Evolutionary conservation across 257 asterid genomes (phyloP), one percentile per base, ranked within the genome.

Genomic region (Nicotiana otophora): DNA sequence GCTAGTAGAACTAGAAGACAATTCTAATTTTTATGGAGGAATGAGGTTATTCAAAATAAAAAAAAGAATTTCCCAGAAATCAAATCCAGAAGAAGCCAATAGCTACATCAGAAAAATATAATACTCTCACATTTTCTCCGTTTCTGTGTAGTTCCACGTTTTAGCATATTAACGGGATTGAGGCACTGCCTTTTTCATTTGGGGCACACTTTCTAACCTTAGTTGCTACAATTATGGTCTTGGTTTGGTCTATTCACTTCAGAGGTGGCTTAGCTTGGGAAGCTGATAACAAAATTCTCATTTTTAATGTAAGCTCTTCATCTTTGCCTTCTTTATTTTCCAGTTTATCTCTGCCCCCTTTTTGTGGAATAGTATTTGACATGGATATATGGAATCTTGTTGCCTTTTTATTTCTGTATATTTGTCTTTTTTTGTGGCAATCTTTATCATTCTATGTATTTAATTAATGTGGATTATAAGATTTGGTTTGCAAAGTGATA

Each of bases 201-300:
- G 96, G 86, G 57, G 90, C 97, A 5, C 99, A 92, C 77, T 72
- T 92, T 81, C 85, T 96, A 53, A 98, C 85, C 23, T n/a, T 92
- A 16, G 87, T 85, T 2, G 94, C 87, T 11, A 87, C 93, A 39
- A 75, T 91, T 81, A 10, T 96, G 91, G 98, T 96, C 85, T 86
- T 96, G 4, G 77, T 90, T 82, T 96, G 99, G 99, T 53, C 34
- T 34, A 86, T 94, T 84, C 81, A 92, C 85, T 96, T 92, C 88
- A 92, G 97, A 81, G 99, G 99, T 62, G 99, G 99, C 60, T 86
- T 96, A 72, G 99, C 99, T 53, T 96, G 99, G 99, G 92, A 91
- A 82, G 84, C 91, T 84, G 81, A 91, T 8, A 79, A 94, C 84
- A 96, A 96, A 91, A 83, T 19, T 65, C 97, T 93, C 33, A 96